phyloP scores from a whole-genome alignment of 495 filamentous ascomycete species.

The Penicillium macrosclerotiorum region DNA sequence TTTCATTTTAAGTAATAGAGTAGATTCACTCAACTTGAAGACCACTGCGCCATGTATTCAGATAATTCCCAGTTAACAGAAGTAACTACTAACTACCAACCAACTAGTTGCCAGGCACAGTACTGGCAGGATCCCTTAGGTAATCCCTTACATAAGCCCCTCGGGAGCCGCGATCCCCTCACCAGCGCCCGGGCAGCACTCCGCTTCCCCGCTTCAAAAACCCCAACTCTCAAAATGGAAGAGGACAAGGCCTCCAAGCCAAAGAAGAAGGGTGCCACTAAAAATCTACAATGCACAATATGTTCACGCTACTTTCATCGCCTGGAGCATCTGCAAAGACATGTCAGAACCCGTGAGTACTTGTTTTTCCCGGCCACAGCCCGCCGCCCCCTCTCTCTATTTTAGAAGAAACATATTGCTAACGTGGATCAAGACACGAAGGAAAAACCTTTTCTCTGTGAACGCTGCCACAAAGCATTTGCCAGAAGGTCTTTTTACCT shows the following conservation, averaged over 20 bases:
- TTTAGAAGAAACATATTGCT: constrained; percentile 18
- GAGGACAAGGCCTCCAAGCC: constrained; percentile 43
- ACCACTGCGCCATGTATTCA: no score
- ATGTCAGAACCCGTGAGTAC: constrained; percentile 56
- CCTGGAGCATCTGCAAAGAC: constrained; percentile 52
- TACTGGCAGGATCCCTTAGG: no score
- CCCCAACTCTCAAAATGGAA: constrained; percentile 44
- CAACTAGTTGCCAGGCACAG: no score
- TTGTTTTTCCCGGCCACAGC: no score
- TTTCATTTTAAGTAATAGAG: no score
- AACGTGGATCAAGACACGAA: constrained; percentile 44
- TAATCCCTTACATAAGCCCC: no score
- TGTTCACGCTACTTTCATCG: constrained; percentile 51
- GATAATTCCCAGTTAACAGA: no score
- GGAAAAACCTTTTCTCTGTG: constrained; percentile 55
- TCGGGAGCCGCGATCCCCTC: constrained; percentile 11
- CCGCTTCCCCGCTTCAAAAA: constrained; percentile 3
- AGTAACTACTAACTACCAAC: no score
- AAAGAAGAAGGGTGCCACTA: constrained; percentile 43
- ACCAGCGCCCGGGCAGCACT: constrained; percentile 34
- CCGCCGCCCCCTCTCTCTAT: constrained; percentile 25
- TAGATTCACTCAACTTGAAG: no score
- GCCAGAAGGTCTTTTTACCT: constrained; percentile 38
- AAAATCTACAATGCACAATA: no score
- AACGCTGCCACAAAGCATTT: constrained; percentile 51